Base-by-base conservation (phyloP, 2,329 filamentous ascomycete species). In the Verticillium nonalfalfae region DNA sequence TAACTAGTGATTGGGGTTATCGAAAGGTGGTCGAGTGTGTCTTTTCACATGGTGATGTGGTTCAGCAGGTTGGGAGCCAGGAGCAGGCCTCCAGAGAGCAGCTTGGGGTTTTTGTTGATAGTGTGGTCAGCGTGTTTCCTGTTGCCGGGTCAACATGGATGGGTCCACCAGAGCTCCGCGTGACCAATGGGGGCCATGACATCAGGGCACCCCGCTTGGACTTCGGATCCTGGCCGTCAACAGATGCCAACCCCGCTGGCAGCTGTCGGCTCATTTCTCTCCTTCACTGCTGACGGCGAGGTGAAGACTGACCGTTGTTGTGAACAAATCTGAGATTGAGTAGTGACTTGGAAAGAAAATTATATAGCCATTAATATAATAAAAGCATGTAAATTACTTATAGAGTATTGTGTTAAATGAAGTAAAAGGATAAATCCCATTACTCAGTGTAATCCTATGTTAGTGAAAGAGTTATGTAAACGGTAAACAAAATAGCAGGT, bases 91-190 rank as follows among this genome's bases (percentile, higher is more conserved):
- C 3, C 18, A 52, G 45, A 31, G 38, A 50, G 31, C 35, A 31
- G 26, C 26, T 31, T 40, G 31, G 55, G 55, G 34, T 26, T 58
- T 58, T 58, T 58, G 39, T 58, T 58, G 57, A 58, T 40, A 34
- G 57, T 58, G 26, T 18, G n/a, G 18, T 11, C 35, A 14, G 45
- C 38, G 35, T 31, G 26, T 39, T 33, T 31, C 21, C 2, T 18
- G 57, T 58, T 58, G 57, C 57, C n/a, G 57, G 57, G 57, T 58
- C 57, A 58, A 58, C 57, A 4, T 4, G 13, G 4, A n/a, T 11
- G 5, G 52, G 18, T 34, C 54, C 54, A 33, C 33, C 26, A 56
- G n/a, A 52, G 45, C 45, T 52, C 18, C 45, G 3, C 45, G 18
- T 26, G 45, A 52, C 45, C 18, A 52, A 52, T 52, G n/a, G 45